Percentiles rank a stretch among this genome's conserved stretches.
These are phyloP conservation scores for Macrolepiota fuliginosa DNA, from an alignment of 768 basidiomycete genomes.

Conservation along the genomic window DNA sequence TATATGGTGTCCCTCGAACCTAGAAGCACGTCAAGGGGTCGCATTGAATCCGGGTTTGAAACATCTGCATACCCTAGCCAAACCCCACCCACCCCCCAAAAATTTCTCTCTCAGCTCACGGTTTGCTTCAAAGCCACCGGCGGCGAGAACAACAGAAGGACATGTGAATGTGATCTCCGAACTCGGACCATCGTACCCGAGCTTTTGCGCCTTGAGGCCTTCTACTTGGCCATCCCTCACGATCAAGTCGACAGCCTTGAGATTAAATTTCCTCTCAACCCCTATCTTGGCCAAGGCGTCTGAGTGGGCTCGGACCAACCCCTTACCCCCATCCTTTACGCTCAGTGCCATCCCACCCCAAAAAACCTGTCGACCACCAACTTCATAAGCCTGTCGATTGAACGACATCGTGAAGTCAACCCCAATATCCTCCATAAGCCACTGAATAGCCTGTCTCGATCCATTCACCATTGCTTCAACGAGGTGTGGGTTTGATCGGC, in stretches of 20 bases:
- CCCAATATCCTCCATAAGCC: constrained; percentile 50
- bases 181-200: constrained; percentile 41
- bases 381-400: constrained; percentile 66
- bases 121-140: constrained; percentile 67
- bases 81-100: constrained; percentile 58
- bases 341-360: constrained; percentile 70
- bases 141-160: constrained; percentile 55
- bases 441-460: constrained; percentile 54
- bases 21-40: constrained; percentile 20
- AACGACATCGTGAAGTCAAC: constrained; percentile 60
- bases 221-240: constrained; percentile 33
- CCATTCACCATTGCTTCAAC: constrained; percentile 51
- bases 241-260: constrained; percentile 41
- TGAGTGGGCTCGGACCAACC: constrained; percentile 57
- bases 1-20: constrained; percentile 72
- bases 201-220: constrained; percentile 35
- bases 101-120: constrained; percentile 46
- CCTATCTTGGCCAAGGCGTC: constrained; percentile 45
- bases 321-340: constrained; percentile 67
- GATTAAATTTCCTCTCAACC: constrained; percentile 57
- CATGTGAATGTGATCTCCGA: constrained; percentile 33
- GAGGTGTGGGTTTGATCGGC: constrained; percentile 45
- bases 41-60: background rate
- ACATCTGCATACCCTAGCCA: constrained; percentile 43
- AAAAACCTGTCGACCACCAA: constrained; percentile 59